phyloP scores from a whole-genome alignment of 2,329 filamentous ascomycete genomes.

The Dothideomycetidae sp. region DNA sequence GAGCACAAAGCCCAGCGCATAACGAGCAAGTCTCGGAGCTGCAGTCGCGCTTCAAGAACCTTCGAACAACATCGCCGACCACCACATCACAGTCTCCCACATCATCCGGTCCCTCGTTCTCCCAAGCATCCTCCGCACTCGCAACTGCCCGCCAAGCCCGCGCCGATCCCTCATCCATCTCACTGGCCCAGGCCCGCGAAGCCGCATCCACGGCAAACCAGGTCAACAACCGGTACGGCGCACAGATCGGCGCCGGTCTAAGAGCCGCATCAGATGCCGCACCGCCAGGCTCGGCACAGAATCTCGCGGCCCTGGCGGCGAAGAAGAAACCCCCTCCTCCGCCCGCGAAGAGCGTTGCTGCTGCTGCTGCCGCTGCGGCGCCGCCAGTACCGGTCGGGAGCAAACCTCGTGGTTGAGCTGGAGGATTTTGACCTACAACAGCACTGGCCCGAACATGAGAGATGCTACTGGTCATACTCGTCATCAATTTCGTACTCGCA shows the following conservation, averaged over 20 bases:
- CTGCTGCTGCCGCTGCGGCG: neutral
- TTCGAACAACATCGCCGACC: slow-evolving; percentile 22
- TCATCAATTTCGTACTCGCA: too few relatives aligned
- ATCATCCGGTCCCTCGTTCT: slow-evolving; percentile 10
- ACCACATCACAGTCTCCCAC: slow-evolving; percentile 12
- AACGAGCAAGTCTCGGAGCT: slow-evolving; percentile 48
- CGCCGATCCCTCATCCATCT: slow-evolving; percentile 48
- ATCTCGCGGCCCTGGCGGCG: slow-evolving; percentile 1
- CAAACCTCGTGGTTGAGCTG: slow-evolving; percentile 5
- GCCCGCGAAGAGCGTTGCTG: slow-evolving; percentile 1
- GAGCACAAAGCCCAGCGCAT: slow-evolving; percentile 16
- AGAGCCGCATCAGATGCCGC: too few relatives aligned
- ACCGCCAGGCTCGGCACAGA: too few relatives aligned
- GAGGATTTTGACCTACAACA: too few relatives aligned
- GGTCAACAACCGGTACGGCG: slow-evolving; percentile 56
- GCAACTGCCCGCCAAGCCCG: slow-evolving; percentile 46
- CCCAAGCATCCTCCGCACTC: slow-evolving; percentile 47
- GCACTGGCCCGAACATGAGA: too few relatives aligned
- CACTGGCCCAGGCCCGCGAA: slow-evolving; percentile 41
- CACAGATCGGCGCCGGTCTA: slow-evolving; percentile 4
- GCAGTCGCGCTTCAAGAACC: slow-evolving; percentile 47
- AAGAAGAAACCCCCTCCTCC: slow-evolving; percentile 7
- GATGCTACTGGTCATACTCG: too few relatives aligned
- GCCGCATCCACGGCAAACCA: slow-evolving; percentile 51
- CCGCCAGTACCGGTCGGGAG: slow-evolving; percentile 9